Evolutionary conservation across 2,329 filamentous ascomycete genomes (phyloP).

Genomic region (Fusarium aywerte): DNA sequence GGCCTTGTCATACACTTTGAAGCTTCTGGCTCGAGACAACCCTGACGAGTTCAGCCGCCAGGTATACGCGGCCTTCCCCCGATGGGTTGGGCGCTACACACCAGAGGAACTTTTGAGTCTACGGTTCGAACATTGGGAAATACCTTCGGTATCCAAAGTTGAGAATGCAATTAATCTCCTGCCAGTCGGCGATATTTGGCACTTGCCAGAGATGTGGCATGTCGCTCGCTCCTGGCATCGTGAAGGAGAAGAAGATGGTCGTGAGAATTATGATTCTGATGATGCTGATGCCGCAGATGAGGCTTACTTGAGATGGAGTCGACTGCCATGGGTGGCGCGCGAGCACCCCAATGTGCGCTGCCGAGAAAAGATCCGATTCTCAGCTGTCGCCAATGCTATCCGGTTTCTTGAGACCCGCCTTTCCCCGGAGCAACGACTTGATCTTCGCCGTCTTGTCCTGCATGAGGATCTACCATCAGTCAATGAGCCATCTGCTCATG

Average conservation of each 20-base stretch:
- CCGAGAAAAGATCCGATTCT: slow-evolving; percentile 23
- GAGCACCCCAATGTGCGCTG: neutral
- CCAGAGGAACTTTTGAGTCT: neutral
- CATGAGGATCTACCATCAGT: slow-evolving; percentile 8
- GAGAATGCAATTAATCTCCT: neutral
- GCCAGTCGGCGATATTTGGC: neutral
- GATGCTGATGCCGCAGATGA: too few relatives aligned
- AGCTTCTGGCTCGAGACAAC: neutral
- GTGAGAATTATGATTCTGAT: too few relatives aligned
- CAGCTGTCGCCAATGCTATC: slow-evolving; percentile 18
- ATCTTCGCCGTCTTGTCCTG: neutral
- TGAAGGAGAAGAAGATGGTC: too few relatives aligned
- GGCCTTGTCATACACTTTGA: neutral
- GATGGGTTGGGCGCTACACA: neutral
- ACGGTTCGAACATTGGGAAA: neutral
- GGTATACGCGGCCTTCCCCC: fast-evolving
- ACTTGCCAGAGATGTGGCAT: neutral
- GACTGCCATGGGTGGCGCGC: too few relatives aligned
- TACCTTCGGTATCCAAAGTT: neutral
- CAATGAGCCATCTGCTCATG: neutral
- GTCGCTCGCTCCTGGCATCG: too few relatives aligned
- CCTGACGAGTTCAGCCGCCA: neutral
- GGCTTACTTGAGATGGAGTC: too few relatives aligned
- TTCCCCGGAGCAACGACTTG: neutral
- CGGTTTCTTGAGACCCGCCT: slow-evolving; percentile 5